Conservation (phyloP, 2,329 filamentous ascomycete species). For the Alternaria solani region DNA sequence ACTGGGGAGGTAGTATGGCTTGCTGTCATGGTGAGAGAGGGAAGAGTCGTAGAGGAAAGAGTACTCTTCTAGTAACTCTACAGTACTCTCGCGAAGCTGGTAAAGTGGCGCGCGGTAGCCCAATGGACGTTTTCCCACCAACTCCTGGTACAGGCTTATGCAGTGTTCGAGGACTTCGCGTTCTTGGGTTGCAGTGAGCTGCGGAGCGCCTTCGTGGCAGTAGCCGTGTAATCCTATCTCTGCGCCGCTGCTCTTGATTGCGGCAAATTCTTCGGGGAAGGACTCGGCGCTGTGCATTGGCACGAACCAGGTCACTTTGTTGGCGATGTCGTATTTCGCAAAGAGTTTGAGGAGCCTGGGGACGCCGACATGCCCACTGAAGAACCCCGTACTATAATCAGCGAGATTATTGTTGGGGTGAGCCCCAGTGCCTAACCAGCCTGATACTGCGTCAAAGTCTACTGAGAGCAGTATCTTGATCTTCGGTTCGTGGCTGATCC, state of each 20-base stretch:
- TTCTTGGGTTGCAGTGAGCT: constrained; percentile 60
- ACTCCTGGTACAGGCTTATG: constrained; percentile 53
- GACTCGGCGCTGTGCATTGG: constrained; percentile 67
- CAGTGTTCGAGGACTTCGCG: constrained; percentile 60
- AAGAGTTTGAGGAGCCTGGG: constrained; percentile 64
- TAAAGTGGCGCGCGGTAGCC: constrained; percentile 64
- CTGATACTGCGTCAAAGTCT: constrained; percentile 67
- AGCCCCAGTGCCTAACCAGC: constrained; percentile 66
- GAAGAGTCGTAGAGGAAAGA: constrained; percentile 62
- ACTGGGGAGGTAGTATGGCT: constrained; percentile 59
- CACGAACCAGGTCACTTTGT: constrained; percentile 67
- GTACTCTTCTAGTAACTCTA: constrained; percentile 58
- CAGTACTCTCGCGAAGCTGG: constrained; percentile 59
- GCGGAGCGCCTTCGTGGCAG: constrained; percentile 57
- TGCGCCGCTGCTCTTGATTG: constrained; percentile 61
- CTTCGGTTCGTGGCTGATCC: constrained; percentile 26
- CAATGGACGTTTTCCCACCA: constrained; percentile 57
- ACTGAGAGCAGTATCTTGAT: constrained; percentile 55
- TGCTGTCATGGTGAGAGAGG: constrained; percentile 60
- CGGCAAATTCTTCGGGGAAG: constrained; percentile 61
- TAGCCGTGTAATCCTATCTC: constrained; percentile 63
- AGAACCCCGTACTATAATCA: constrained; percentile 65
- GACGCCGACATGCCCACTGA: constrained; percentile 65
- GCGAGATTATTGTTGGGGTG: constrained; percentile 62
- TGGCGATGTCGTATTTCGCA: constrained; percentile 59